Evolutionary conservation across 495 filamentous ascomycete genomes (phyloP), one percentile per base, ranked within the genome.

Genomic region (Darksidea phi): DNA sequence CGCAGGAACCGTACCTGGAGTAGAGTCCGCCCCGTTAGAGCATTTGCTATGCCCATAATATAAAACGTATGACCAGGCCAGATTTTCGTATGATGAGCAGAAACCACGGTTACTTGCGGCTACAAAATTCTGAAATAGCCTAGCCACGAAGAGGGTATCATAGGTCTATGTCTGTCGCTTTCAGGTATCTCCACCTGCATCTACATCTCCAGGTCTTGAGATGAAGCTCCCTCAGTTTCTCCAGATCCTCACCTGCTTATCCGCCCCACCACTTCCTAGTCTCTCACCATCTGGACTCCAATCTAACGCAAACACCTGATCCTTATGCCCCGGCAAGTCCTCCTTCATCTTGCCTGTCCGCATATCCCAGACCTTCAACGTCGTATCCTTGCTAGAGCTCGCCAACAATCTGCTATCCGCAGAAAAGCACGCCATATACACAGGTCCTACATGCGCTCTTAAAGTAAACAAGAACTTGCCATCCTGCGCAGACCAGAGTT

Each of bases 261-360:
- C 94, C 67, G 92, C 92, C 13, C 94, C 94, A 36, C 93, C 94
- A 70, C 90, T 95, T 20, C 84, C 87, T 25, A 96, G 90, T 67
- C 84, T 86, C 55, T 87, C 77, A 21, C 91, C 91, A 73, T 96
- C 91, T 11, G 89, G 84, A 70, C 85, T 88, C 91, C 91, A 96
- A 72, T 95, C 91, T 17, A 96, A 87, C 0, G 90, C 90, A 76
- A 88, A 95, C 10, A 97, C 94, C 75, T 97, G 91, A 66, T 96
- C 95, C 70, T 90, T 82, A 74, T 99, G 95, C 4, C 94, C 95
- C 0, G 92, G 91, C 24, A 99, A 79, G 80, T 99, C 91, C 68
- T 81, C 86, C 59, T 83, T 81, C 54, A 97, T 73, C 70, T 93
- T 96, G 12, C 88, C 89, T 0, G 84, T 91, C 47, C 86, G 79